Base-by-base conservation (phyloP, 306 rosid species). In the Dryas octopetala region DNA sequence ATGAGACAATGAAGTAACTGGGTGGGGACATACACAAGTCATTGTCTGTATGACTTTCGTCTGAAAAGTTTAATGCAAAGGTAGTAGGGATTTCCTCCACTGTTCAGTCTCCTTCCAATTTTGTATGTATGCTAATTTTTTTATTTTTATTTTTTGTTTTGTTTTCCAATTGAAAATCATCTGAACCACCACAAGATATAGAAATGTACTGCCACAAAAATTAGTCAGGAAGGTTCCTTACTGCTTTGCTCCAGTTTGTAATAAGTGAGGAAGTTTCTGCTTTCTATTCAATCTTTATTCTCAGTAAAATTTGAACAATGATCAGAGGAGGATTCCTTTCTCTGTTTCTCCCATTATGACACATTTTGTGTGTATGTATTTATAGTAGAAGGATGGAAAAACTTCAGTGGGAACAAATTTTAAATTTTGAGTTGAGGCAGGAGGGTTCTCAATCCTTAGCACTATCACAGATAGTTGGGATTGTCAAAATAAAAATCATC, bases 1-100 rank as follows among this genome's bases (percentile, higher is more conserved):
- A 65, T 65, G 77, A 47, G 86, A 80, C 79, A 81, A 67, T 70
- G 80, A 48, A 53, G 57, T 77, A 62, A 64, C 67, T 85, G 49
- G 17, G 63, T 74, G 73, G 57, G 52, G 62, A 65, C 79, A 26
- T 70, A 52, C 75, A 28, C 23, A 74, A 69, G 75, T 70, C 74
- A 54, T 38, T 53, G 64, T 41, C 52, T 9, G 40, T 13, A 17
- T 49, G 62, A 70, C 68, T 76, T 52, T 59, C 43, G 4, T 46
- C 9, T 38, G 45, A 38, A 17, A 55, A 17, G 23, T 6, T 62
- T 26, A 3, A 46, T 58, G 10, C 28, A 14, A 48, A 15, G 5
- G 2, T 52, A n/a, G 8, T 52, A 46, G 52, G 52, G 52, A 45
- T 45, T 66, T 19, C 70, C 43, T 17, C 70, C 32, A 28, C 11